phyloP scores from a whole-genome alignment of 495 filamentous ascomycete species.

The Penicillium longicatenatum region DNA sequence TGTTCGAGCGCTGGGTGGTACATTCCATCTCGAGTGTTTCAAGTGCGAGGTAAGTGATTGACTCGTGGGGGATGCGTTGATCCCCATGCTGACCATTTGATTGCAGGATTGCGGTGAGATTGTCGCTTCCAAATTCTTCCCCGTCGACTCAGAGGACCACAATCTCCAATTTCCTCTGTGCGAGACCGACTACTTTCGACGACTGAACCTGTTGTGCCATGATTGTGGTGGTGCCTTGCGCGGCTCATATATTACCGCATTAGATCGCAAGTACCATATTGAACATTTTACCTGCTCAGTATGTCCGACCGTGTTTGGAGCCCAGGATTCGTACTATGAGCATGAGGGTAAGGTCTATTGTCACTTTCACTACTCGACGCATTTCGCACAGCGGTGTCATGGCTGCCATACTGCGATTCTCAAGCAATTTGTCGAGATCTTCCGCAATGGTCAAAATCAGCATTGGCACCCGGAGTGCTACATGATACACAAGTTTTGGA shows the following conservation, averaged over 20 bases:
- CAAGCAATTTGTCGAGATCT: slow-evolving; percentile 99
- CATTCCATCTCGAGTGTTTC: slow-evolving; percentile 97
- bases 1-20: slow-evolving; percentile 87
- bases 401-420: slow-evolving; percentile 97
- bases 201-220: slow-evolving; percentile 86
- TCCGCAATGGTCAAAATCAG: slow-evolving; percentile 94
- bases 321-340: slow-evolving; percentile 98
- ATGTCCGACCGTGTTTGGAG: slow-evolving; percentile 95
- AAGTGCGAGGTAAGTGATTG: slow-evolving; percentile 77
- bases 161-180: slow-evolving; percentile 91
- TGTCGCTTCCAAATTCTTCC: slow-evolving; percentile 98
- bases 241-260: slow-evolving; percentile 96
- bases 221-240: slow-evolving; percentile 91
- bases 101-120: slow-evolving; percentile 92
- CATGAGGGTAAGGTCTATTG: slow-evolving; percentile 97
- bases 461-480: slow-evolving; percentile 99
- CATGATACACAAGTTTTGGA: slow-evolving; percentile 99
- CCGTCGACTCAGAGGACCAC: slow-evolving; percentile 84
- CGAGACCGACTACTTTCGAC: slow-evolving; percentile 96
- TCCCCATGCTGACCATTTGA: neutral
- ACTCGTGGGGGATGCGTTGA: neutral
- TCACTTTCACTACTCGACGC: slow-evolving; percentile 98
- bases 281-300: slow-evolving; percentile 99
- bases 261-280: slow-evolving; percentile 98
- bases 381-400: slow-evolving; percentile 93